Conservation (phyloP, 768 basidiomycete species). For the Suillus brevipes region DNA sequence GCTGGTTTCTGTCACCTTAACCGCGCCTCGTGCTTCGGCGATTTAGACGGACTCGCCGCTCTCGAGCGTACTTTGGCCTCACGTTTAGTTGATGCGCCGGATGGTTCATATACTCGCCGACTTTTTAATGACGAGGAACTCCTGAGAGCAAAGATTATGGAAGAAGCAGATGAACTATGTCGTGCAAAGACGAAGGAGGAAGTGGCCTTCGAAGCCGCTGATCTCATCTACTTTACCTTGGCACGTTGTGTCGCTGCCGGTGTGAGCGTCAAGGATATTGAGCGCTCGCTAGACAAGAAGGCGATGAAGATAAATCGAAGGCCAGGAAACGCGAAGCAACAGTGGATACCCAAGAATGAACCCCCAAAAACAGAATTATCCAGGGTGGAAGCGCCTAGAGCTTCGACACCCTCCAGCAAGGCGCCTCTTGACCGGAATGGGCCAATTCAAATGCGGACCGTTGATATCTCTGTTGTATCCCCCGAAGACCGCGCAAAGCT, state of each 20-base stretch:
- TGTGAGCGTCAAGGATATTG: constrained; percentile 80
- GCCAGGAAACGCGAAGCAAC: constrained; percentile 89
- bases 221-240: constrained; percentile 90
- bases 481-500: constrained; percentile 61
- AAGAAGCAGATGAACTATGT: constrained; percentile 98
- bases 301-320: constrained; percentile 84
- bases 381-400: constrained; percentile 28
- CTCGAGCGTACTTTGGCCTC: constrained; percentile 78
- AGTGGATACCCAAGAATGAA: constrained; percentile 47
- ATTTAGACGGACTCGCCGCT: constrained; percentile 70
- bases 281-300: constrained; percentile 80
- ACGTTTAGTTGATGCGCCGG: constrained; percentile 74
- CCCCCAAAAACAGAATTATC: constrained; percentile 10
- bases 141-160: constrained; percentile 93
- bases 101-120: constrained; percentile 88
- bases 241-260: constrained; percentile 83
- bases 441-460: constrained; percentile 78
- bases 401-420: constrained; percentile 24
- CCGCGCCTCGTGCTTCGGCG: constrained; percentile 87
- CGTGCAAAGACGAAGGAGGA: constrained; percentile 75
- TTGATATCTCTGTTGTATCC: constrained; percentile 51
- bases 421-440: constrained; percentile 31
- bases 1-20: constrained; percentile 93
- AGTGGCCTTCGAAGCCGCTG: constrained; percentile 92
- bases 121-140: constrained; percentile 81